These are phyloP conservation scores for Discostella pseudostelligera DNA, from an alignment of 108 stramenopile species.

Conservation along the genomic window DNA sequence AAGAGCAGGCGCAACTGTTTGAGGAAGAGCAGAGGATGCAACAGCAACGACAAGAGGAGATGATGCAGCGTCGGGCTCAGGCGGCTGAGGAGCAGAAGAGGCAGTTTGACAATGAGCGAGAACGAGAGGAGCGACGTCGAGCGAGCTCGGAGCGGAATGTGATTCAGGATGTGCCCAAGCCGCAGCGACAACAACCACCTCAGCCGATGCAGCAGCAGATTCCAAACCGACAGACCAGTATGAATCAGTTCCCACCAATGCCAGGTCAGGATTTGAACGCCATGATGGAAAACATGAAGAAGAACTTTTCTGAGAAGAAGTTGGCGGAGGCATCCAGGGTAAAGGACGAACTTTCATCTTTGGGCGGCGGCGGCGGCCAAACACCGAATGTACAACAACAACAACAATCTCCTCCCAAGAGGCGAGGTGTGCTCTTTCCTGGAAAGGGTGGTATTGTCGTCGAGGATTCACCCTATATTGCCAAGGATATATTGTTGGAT, in stretches of 20 bases:
- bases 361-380: conserved; percentile 4
- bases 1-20: conserved; percentile 16
- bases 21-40: conserved; percentile 3
- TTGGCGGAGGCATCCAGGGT: conserved; percentile 32
- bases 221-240: background rate
- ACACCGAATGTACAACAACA: conserved; percentile 1
- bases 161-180: conserved; percentile 13
- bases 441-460: conserved; percentile 27
- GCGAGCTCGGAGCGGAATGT: conserved; percentile 26
- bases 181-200: background rate
- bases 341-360: conserved; percentile 12
- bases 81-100: background rate
- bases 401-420: background rate
- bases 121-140: conserved; percentile 19
- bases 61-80: background rate
- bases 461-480: conserved; percentile 22
- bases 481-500: conserved; percentile 26
- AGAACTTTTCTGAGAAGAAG: conserved; percentile 24
- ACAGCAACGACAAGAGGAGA: background rate
- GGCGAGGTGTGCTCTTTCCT: conserved; percentile 16
- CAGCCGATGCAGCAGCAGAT: background rate
- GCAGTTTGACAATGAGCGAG: conserved; percentile 3
- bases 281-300: conserved; percentile 26
- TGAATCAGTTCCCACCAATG: background rate
- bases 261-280: conserved; percentile 12